Evolutionary conservation across 2,329 filamentous ascomycete species (phyloP).

Genomic region (Trichoderma citrinoviride): DNA sequence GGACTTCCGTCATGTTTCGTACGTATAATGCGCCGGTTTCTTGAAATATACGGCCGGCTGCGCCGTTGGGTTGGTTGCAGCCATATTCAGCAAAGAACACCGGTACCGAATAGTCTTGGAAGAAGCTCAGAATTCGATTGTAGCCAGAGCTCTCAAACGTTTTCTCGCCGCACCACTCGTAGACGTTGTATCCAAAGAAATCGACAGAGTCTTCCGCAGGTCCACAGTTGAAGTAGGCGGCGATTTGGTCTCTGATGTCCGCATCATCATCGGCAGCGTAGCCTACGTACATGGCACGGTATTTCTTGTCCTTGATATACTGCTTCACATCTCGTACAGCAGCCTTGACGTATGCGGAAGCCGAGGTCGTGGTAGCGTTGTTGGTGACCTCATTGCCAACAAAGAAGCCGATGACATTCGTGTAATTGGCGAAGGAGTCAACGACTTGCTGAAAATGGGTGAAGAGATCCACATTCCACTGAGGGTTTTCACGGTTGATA

Average conservation of each 20-base stretch:
- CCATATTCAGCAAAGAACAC: conserved; percentile 99
- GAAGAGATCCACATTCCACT: conserved; percentile 78
- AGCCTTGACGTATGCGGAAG: conserved; percentile 94
- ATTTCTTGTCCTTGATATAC: conserved; percentile 79
- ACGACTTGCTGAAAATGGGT: conserved; percentile 79
- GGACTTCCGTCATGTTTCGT: conserved; percentile 75
- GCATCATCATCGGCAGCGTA: conserved; percentile 95
- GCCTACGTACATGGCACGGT: conserved; percentile 81
- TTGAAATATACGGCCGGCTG: conserved; percentile 71
- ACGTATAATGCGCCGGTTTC: conserved; percentile 83
- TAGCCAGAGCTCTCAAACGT: conserved; percentile 76
- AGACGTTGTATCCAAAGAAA: conserved; percentile 99
- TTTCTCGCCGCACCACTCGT: conserved; percentile 95
- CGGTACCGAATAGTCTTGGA: conserved; percentile 83
- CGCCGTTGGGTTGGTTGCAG: conserved; percentile 69
- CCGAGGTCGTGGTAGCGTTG: conserved; percentile 79
- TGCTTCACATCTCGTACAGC: conserved; percentile 94
- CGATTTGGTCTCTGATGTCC: conserved; percentile 75
- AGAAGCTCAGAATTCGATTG: conserved; percentile 78
- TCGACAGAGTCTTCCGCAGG: conserved; percentile 66
- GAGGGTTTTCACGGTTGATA: conserved; percentile 78
- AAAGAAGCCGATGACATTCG: conserved; percentile 95
- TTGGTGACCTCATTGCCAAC: conserved; percentile 97
- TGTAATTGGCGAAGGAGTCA: conserved; percentile 76
- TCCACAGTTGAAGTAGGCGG: conserved; percentile 94